Percentiles rank a stretch among this genome's conserved stretches.
Conservation (phyloP, 306 rosid genomes). For the Dryas drummondii region DNA sequence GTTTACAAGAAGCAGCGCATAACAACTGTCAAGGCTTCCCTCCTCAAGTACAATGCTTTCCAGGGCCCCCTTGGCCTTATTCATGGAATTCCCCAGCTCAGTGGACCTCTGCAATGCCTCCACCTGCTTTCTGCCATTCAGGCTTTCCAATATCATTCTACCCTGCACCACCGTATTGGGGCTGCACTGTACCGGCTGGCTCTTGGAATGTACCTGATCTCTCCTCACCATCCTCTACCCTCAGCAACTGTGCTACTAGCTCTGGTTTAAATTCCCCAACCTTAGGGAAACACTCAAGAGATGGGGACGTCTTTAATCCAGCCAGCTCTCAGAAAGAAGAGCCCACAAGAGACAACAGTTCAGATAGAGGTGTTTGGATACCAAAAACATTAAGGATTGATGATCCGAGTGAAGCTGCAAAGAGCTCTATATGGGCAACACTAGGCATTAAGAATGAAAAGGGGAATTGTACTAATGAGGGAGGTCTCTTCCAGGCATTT, state of each 20-base stretch:
- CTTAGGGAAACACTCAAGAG: conserved; percentile 73
- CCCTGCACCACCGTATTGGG: conserved; percentile 60
- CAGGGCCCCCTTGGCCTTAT: conserved; percentile 53
- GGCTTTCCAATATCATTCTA: conserved; percentile 55
- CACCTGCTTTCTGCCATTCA: conserved; percentile 52
- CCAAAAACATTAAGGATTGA: conserved; percentile 70
- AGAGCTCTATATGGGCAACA: conserved; percentile 62
- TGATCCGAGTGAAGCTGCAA: conserved; percentile 64
- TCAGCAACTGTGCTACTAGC: conserved; percentile 32
- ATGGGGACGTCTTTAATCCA: conserved; percentile 39
- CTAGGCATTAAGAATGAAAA: conserved; percentile 65
- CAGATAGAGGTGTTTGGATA: conserved; percentile 46
- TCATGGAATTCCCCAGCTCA: conserved; percentile 49
- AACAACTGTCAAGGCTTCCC: conserved; percentile 42
- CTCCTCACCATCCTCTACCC: conserved; percentile 42
- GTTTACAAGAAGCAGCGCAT: conserved; percentile 36
- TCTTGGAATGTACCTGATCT: conserved; percentile 53
- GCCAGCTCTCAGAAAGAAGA: conserved; percentile 38
- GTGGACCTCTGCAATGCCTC: conserved; percentile 49
- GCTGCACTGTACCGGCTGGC: conserved; percentile 42
- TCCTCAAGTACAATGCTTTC: conserved; percentile 53
- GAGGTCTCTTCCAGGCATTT: conserved; percentile 52
- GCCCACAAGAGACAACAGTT: conserved; percentile 29
- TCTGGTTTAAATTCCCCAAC: conserved; percentile 37
- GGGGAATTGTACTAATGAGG: conserved; percentile 41